Percentiles rank a stretch among this genome's conserved stretches.
Evolutionary conservation across 192 early-diverging fungal genomes (phyloP).

Genomic region (Mortierella alpina): DNA sequence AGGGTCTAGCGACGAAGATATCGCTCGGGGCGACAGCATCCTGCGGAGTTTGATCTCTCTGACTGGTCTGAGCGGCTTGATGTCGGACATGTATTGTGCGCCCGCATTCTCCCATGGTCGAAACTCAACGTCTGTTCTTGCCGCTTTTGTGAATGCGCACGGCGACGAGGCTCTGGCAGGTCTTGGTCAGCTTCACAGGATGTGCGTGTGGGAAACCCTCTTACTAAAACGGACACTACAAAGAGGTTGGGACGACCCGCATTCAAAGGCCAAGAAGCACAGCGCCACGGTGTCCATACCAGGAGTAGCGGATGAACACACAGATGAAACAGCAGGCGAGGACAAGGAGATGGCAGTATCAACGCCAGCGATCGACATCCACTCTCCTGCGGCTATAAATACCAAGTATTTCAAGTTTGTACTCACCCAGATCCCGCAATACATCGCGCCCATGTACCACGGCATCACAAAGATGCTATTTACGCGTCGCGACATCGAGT

Average conservation of each 20-base stretch:
- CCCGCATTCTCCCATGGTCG: conserved; percentile 73
- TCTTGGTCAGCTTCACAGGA: conserved; percentile 72
- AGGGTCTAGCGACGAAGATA: conserved; percentile 55
- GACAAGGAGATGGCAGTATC: conserved; percentile 31
- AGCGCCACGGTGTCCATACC: conserved; percentile 24
- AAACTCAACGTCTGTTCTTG: conserved; percentile 67
- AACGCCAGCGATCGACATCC: conserved; percentile 52
- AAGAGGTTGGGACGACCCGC: conserved; percentile 73
- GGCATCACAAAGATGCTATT: conserved; percentile 72
- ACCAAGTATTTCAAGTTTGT: conserved; percentile 72
- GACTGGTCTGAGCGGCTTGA: conserved; percentile 69
- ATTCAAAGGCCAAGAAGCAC: conserved; percentile 52
- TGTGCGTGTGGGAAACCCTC: conserved; percentile 73
- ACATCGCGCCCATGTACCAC: conserved; percentile 73
- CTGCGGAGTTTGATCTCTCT: conserved; percentile 71
- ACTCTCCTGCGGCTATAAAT: conserved; percentile 74
- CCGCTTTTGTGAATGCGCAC: conserved; percentile 67
- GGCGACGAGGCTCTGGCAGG: conserved; percentile 61
- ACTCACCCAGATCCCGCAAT: conserved; percentile 72
- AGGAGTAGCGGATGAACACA: conserved; percentile 38
- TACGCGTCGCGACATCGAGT: conserved; percentile 63
- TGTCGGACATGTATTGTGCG: conserved; percentile 78
- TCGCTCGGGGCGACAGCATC: conserved; percentile 58
- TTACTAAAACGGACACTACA: conserved; percentile 69
- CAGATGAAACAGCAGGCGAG: conserved; percentile 26